Evolutionary conservation across 208 protist genomes (phyloP), one percentile per base, ranked within the genome.

Genomic region (Trypanosoma brucei): DNA sequence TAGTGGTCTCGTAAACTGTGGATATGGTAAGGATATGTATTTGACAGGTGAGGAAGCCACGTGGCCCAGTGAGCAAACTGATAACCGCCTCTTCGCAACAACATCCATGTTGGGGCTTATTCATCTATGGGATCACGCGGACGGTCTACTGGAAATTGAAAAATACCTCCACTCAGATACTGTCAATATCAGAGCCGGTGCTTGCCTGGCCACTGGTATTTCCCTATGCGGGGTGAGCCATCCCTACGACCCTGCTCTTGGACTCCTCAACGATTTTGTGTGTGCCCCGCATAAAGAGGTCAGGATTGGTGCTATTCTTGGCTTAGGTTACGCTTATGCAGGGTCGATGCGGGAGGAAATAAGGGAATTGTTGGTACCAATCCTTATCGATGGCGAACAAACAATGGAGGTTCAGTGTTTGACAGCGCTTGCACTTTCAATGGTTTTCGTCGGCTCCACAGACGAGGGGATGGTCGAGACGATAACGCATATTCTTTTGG

Each of bases 261-360:
- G 95, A 1, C 74, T 99, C 5, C 83, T 99, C 3, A 69, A 76
- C 0, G 91, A 97, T 48, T 75, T 87, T 66, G 75, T 97, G 40
- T 75, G 56, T 38, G 64, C 78, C 3, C 63, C 73, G 11, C 81
- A 92, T 37, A 82, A 79, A 14, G 85, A 88, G 62, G 79, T 98
- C 11, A 70, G 80, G 11, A 89, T 97, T 36, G 85, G 86, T 37
- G 86, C 96, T 6, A 97, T 98, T 36, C 79, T 98, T 13, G 94
- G 94, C 46, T 80, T 99, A 1, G 98, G 98, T 52, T 87, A 99
- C 36, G 97, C 98, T 35, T 99, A 99, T 76, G 93, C 95, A 7
- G 98, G 98, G 7, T 96, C 91, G 11, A 74, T 72, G 46, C 76
- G 90, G 59, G 91, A 97, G 53, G 97, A 99, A 13, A 65, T 99